phyloP scores from a whole-genome alignment of 73 alveolate genomes.

The Breviolum minutum region DNA sequence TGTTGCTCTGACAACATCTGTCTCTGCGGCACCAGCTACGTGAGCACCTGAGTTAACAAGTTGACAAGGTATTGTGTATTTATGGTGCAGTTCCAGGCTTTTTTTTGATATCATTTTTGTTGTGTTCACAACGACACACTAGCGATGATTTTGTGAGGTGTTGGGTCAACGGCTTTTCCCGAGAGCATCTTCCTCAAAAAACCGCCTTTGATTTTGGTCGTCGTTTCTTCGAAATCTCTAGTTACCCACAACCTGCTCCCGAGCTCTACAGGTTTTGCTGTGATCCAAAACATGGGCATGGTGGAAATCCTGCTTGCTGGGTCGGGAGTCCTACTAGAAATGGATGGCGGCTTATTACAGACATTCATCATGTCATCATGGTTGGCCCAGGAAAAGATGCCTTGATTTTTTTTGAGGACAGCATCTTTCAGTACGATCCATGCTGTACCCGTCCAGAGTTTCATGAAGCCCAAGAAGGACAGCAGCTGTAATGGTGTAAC shows the following conservation, averaged over 20 bases:
- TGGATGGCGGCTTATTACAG: background rate
- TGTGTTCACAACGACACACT: background rate
- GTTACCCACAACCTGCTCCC: too few species aligned
- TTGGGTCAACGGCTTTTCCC: conserved; percentile 85
- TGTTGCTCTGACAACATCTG: conserved; percentile 33
- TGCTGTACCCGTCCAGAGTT: conserved; percentile 87
- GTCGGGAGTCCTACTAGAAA: background rate
- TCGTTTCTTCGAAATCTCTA: background rate
- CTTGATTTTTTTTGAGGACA: background rate
- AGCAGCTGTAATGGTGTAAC: background rate
- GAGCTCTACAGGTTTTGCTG: conserved; percentile 94
- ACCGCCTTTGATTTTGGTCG: background rate
- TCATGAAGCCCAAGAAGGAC: conserved; percentile 7
- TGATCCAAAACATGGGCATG: conserved; percentile 54
- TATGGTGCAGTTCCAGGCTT: background rate
- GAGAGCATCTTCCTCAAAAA: conserved; percentile 38
- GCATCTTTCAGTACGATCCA: conserved; percentile 87
- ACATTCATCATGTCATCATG: background rate
- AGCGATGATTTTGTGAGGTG: conserved; percentile 3
- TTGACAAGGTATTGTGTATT: background rate
- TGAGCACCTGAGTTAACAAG: background rate
- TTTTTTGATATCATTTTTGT: background rate
- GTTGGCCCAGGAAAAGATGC: background rate
- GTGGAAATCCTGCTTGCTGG: conserved; percentile 91
- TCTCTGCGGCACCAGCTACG: conserved; percentile 80